These are phyloP conservation scores for Deakozyma indianensis DNA, from an alignment of 805 yeast genomes.

Conservation along the genomic window DNA sequence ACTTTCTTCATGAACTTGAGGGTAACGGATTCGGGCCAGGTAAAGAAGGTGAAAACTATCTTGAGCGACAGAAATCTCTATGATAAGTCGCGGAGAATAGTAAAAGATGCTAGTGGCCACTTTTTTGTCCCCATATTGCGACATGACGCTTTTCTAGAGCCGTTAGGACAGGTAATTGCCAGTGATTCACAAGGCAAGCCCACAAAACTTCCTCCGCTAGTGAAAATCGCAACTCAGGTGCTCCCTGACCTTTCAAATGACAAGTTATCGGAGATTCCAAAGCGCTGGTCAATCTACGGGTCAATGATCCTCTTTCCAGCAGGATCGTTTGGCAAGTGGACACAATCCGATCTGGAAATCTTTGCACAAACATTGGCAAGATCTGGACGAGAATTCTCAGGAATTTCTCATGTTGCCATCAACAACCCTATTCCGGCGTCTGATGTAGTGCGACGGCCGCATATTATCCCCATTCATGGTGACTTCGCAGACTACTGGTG, in stretches of 20 bases:
- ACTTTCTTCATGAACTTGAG: constrained; percentile 1
- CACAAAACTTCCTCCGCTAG: background rate
- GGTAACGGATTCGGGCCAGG: constrained; percentile 3
- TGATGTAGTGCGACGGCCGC: constrained; percentile 53
- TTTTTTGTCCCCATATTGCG: background rate
- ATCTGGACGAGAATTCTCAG: constrained; percentile 6
- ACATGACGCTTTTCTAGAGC: background rate
- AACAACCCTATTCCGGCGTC: constrained; percentile 48
- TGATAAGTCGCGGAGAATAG: constrained; percentile 3
- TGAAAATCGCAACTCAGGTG: background rate
- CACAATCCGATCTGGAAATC: background rate
- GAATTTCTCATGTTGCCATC: constrained; percentile 48
- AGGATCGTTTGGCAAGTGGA: constrained; percentile 26
- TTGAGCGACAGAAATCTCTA: constrained; percentile 5
- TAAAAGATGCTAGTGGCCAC: background rate
- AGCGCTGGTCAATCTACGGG: constrained; percentile 43
- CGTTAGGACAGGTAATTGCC: background rate
- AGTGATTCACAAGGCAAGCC: background rate
- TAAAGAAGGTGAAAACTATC: constrained; percentile 6
- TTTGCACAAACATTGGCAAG: constrained; percentile 15
- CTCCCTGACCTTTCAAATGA: background rate
- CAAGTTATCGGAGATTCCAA: constrained; percentile 24
- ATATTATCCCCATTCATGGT: constrained; percentile 46
- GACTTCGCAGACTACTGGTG: constrained; percentile 76
- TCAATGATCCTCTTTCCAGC: constrained; percentile 50